Evolutionary conservation across 2,329 filamentous ascomycete species (phyloP).

Genomic region (Pseudocercospora macadamiae): DNA sequence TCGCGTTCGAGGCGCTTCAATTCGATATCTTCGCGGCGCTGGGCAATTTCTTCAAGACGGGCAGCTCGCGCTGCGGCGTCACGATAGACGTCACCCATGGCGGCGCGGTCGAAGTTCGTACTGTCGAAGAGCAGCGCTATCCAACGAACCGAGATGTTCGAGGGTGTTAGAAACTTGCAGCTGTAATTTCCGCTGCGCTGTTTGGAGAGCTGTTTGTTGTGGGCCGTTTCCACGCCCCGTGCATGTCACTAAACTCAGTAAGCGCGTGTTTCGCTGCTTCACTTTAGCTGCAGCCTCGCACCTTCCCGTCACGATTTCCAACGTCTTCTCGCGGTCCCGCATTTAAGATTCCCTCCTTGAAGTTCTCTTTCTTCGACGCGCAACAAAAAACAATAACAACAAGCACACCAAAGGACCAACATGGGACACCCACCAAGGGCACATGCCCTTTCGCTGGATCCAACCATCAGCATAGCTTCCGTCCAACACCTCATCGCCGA

Average conservation of each 20-base stretch:
- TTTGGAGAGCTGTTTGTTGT: background rate
- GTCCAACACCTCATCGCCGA: constrained; percentile 13
- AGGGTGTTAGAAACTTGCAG: too few species aligned
- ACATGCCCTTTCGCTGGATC: constrained; percentile 9
- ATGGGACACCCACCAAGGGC: background rate
- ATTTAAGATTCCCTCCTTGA: background rate
- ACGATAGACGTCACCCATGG: too few species aligned
- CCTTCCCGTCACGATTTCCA: constrained; percentile 2
- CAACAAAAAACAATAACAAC: background rate
- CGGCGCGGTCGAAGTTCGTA: too few species aligned
- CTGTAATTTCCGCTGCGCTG: too few species aligned
- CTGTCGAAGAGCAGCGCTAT: too few species aligned
- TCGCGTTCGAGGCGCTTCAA: too few species aligned
- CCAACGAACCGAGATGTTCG: too few species aligned
- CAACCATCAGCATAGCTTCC: constrained; percentile 12
- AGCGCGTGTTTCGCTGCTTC: background rate
- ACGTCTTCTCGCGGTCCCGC: background rate
- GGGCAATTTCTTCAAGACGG: too few species aligned
- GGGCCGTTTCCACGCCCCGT: background rate
- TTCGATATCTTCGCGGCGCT: too few species aligned
- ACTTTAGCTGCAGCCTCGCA: background rate
- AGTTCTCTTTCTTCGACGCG: background rate
- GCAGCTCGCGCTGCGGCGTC: too few species aligned
- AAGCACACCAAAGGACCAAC: background rate
- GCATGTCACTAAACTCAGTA: background rate